phyloP scores from a whole-genome alignment of 2,329 filamentous ascomycete species.

The Lachnellula suecica region DNA sequence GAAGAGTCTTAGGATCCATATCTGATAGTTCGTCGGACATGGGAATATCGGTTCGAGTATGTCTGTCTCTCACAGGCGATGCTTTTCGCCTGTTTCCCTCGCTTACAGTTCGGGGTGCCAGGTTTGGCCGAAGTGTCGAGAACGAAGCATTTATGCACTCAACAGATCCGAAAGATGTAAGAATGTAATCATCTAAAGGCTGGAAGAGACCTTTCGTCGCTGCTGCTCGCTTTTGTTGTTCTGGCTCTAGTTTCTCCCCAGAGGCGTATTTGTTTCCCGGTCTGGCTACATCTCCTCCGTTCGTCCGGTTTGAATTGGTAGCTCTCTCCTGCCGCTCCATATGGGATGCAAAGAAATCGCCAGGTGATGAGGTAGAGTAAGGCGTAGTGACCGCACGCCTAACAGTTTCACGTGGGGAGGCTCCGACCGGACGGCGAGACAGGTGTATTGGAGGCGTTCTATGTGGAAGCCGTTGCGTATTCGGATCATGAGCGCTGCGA shows the following conservation, averaged over 20 bases:
- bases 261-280: neutral
- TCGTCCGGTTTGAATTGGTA: neutral
- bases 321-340: constrained; percentile 15
- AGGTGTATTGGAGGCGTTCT: constrained; percentile 14
- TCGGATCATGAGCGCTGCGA: neutral
- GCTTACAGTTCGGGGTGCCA: constrained; percentile 28
- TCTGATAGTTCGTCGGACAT: constrained; percentile 62
- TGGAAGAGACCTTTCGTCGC: constrained; percentile 64
- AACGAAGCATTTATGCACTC: constrained; percentile 79
- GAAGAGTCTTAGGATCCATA: constrained; percentile 71
- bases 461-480: neutral
- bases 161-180: constrained; percentile 65
- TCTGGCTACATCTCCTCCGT: neutral
- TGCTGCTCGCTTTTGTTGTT: constrained; percentile 37
- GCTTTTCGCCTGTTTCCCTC: constrained; percentile 26
- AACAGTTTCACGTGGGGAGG: neutral
- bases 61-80: constrained; percentile 29
- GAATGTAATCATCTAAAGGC: constrained; percentile 75
- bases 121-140: constrained; percentile 46
- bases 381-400: constrained; percentile 9
- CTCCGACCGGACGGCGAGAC: constrained; percentile 8
- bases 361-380: constrained; percentile 28
- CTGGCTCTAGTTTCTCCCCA: constrained; percentile 20
- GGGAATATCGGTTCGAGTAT: constrained; percentile 22
- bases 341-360: constrained; percentile 22